Conservation (phyloP, 139 green algal species). For the Micromonas commoda region DNA sequence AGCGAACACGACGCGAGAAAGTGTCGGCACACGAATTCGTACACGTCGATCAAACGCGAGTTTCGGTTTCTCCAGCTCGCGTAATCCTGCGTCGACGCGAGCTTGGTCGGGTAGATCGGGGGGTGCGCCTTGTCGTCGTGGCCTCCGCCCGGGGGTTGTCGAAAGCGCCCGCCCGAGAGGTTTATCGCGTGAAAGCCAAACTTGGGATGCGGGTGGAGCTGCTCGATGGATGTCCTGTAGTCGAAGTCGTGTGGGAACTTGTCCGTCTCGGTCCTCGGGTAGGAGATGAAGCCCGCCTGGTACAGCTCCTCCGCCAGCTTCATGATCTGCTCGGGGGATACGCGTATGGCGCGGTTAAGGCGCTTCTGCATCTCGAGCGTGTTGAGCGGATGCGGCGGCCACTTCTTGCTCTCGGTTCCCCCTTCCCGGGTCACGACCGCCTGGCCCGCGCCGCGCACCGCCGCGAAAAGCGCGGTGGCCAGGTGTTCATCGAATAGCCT, state of each 20-base stretch:
- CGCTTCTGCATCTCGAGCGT: constrained; percentile 96
- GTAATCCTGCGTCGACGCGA: neutral
- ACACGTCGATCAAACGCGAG: constrained; percentile 48
- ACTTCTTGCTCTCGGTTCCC: constrained; percentile 46
- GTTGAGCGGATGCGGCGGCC: constrained; percentile 72
- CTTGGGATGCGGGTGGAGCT: constrained; percentile 26
- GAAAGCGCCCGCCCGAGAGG: constrained; percentile 29
- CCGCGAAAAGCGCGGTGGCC: constrained; percentile 71
- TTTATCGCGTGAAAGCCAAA: constrained; percentile 46
- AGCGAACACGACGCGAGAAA: constrained; percentile 89
- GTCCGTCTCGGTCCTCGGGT: constrained; percentile 95
- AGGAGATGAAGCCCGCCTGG: constrained; percentile 88
- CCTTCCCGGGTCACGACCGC: constrained; percentile 57
- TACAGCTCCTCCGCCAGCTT: constrained; percentile 94
- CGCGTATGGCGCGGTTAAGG: constrained; percentile 63
- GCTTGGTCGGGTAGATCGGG: constrained; percentile 85
- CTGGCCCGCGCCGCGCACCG: constrained; percentile 47
- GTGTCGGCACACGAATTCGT: constrained; percentile 88
- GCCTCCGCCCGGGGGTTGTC: constrained; percentile 48
- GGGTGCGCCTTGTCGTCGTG: constrained; percentile 82
- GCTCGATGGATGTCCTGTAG: constrained; percentile 21
- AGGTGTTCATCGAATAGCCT: constrained; percentile 77
- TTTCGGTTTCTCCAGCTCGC: constrained; percentile 56
- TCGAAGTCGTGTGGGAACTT: constrained; percentile 54
- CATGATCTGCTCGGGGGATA: constrained; percentile 49